Conservation (phyloP, 208 protist species). For the Trypanosomatidae sp. region DNA sequence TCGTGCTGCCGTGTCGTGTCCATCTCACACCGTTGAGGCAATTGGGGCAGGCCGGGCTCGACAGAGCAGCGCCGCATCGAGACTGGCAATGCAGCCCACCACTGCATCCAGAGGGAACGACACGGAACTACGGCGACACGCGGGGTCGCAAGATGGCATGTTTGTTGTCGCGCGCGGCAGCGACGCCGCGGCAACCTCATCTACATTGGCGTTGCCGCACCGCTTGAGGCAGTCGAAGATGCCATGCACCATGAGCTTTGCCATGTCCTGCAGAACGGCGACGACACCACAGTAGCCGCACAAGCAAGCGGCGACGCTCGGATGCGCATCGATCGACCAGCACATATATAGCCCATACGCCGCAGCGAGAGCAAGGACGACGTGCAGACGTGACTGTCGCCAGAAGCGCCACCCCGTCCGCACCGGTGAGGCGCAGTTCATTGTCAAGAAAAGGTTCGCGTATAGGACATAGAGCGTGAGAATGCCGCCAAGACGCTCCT, state of each 20-base stretch:
- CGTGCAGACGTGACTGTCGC: neutral
- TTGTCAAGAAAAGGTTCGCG: slow-evolving; percentile 5
- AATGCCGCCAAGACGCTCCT: neutral
- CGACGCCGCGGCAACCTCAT: neutral
- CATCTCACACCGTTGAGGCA: neutral
- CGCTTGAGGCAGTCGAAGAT: slow-evolving; percentile 8
- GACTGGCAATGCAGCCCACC: slow-evolving; percentile 6
- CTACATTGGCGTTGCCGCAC: neutral
- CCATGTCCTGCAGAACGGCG: slow-evolving; percentile 11
- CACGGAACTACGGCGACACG: neutral
- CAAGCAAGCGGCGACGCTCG: neutral
- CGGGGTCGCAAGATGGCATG: neutral
- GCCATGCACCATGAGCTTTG: slow-evolving; percentile 12
- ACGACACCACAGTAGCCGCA: slow-evolving; percentile 13
- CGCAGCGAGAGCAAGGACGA: neutral
- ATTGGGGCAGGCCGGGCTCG: neutral
- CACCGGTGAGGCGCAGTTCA: slow-evolving; percentile 21
- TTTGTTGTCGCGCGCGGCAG: neutral
- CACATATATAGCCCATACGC: neutral
- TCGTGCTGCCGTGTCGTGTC: neutral
- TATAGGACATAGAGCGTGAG: slow-evolving; percentile 9
- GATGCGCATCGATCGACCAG: neutral
- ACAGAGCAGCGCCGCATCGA: slow-evolving; percentile 11
- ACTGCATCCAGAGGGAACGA: neutral
- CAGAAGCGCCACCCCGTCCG: slow-evolving; percentile 16